Conservation (phyloP, 2,329 filamentous ascomycete genomes). For the Chaetothyriales sp. region DNA sequence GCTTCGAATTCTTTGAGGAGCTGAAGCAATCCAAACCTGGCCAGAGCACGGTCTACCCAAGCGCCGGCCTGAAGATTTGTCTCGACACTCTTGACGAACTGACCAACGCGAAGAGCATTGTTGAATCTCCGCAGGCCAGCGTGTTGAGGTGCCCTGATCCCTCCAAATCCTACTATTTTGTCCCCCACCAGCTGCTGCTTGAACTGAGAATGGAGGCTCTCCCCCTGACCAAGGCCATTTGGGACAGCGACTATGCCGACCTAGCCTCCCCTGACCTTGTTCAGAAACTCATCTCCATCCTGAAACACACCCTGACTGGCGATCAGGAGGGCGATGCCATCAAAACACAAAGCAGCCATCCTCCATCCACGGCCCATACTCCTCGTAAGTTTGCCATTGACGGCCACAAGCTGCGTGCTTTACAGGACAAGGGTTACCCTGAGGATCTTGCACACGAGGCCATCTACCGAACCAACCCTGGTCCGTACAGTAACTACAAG, state of each 20-base stretch:
- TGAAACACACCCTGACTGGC: conserved; percentile 62
- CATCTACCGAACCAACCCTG: conserved; percentile 65
- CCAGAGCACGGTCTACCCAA: conserved; percentile 35
- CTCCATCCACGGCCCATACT: conserved; percentile 29
- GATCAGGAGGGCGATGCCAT: conserved; percentile 56
- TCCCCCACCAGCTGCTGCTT: conserved; percentile 62
- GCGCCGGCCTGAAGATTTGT: conserved; percentile 62
- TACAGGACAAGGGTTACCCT: conserved; percentile 37
- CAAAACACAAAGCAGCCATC: conserved; percentile 46
- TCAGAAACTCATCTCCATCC: conserved; percentile 65
- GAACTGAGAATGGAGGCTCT: conserved; percentile 71
- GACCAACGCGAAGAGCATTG: conserved; percentile 60
- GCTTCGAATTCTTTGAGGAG: conserved; percentile 51
- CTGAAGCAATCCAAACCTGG: conserved; percentile 34
- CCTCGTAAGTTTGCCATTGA: conserved; percentile 40
- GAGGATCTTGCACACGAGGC: conserved; percentile 59
- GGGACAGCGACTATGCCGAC: conserved; percentile 65
- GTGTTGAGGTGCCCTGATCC: conserved; percentile 39
- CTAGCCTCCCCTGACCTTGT: conserved; percentile 63
- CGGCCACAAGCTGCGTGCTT: conserved; percentile 30
- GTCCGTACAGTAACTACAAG: conserved; percentile 15
- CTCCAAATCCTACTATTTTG: conserved; percentile 45
- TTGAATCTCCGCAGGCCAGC: conserved; percentile 54
- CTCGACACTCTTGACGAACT: conserved; percentile 50
- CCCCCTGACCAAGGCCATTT: conserved; percentile 60